Conservation (phyloP, 768 basidiomycete species). For the Phallus indusiatus region DNA sequence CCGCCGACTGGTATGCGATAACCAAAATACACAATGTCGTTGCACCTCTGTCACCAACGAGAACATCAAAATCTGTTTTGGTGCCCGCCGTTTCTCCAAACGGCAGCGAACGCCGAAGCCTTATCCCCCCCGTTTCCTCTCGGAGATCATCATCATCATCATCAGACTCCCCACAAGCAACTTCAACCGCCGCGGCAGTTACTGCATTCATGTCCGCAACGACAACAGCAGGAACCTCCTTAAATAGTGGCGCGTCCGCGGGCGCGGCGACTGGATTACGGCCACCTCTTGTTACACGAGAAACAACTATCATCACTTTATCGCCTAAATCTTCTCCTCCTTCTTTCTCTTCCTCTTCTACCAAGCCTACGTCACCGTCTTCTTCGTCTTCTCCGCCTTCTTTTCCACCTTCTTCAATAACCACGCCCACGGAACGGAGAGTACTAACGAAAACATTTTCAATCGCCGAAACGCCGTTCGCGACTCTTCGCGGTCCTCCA, state of each 20-base stretch:
- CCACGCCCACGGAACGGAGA: constrained; percentile 5
- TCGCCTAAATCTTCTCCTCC: constrained; percentile 1
- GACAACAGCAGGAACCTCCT: no score
- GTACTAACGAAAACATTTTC: background rate
- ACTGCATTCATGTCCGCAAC: no score
- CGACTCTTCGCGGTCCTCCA: constrained; percentile 5
- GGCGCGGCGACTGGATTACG: no score
- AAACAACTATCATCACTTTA: background rate
- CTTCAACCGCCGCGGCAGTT: no score
- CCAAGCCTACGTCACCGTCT: background rate
- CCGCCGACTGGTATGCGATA: constrained; percentile 76
- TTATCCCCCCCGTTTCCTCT: no score
- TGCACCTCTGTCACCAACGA: no score
- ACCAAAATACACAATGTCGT: constrained; percentile 46
- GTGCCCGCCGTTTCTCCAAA: no score
- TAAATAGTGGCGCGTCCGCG: no score
- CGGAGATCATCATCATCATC: no score
- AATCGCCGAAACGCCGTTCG: background rate
- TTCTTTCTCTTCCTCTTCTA: background rate
- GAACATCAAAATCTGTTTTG: no score
- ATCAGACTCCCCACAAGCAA: no score
- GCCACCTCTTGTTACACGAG: background rate
- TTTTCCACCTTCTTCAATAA: background rate
- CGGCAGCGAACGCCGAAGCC: no score
- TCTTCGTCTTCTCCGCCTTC: background rate